Conservation (phyloP, 495 filamentous ascomycete species). For the Aspergillus ellipticus region DNA sequence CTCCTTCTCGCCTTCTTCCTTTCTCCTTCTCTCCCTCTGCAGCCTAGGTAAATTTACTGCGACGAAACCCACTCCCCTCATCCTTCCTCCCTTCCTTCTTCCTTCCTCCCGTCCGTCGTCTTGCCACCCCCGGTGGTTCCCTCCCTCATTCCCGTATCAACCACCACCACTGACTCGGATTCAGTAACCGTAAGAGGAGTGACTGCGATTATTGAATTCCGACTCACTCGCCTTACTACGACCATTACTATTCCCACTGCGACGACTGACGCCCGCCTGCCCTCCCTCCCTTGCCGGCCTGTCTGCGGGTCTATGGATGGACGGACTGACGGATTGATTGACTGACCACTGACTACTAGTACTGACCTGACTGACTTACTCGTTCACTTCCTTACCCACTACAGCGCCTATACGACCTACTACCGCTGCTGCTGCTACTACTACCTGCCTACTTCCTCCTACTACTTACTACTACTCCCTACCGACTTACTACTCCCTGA, state of each 20-base stretch:
- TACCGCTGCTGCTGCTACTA: neutral
- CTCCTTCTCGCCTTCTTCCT: neutral
- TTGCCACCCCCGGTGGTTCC: neutral
- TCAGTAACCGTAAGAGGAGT: neutral
- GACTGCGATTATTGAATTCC: neutral
- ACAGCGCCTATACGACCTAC: too few species aligned
- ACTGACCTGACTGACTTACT: too few species aligned
- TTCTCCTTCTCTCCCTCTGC: conserved; percentile 1
- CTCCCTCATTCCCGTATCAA: neutral
- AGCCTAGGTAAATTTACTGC: neutral
- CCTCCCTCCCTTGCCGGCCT: neutral
- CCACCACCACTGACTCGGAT: neutral
- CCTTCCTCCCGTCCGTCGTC: neutral
- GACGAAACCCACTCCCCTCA: neutral
- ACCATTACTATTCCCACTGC: neutral
- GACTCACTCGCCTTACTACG: neutral
- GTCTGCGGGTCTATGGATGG: neutral
- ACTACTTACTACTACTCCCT: neutral
- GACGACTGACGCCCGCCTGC: too few species aligned
- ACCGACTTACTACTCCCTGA: neutral
- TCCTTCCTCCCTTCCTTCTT: neutral
- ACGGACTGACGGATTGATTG: too few species aligned
- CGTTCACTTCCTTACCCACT: too few species aligned
- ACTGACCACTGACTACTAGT: too few species aligned
- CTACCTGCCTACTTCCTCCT: neutral